These are phyloP conservation scores for Medicago ruthenica DNA, from an alignment of 306 rosid species.

Conservation along the genomic window DNA sequence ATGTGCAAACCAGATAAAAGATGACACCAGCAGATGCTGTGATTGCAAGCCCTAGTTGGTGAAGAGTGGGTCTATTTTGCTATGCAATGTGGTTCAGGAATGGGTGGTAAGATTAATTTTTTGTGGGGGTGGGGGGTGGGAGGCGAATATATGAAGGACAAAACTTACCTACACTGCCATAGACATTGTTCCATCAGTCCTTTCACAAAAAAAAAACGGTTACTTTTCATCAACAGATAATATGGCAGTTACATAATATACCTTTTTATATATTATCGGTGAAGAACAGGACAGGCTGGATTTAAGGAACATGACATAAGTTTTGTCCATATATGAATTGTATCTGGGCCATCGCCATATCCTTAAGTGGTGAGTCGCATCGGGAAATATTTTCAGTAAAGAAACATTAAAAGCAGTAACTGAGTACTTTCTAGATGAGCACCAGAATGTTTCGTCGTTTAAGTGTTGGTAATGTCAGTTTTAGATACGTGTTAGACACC, in stretches of 20 bases:
- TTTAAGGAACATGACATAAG: background rate
- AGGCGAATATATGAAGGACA: background rate
- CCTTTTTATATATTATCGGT: background rate
- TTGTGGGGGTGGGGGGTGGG: background rate
- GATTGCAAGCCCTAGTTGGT: background rate
- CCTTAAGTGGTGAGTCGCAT: background rate
- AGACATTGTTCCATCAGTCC: background rate
- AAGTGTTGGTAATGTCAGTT: background rate
- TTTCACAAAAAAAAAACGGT: background rate
- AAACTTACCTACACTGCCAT: background rate
- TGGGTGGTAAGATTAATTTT: background rate
- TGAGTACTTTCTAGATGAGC: background rate
- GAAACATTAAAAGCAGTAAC: background rate
- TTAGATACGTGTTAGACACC: background rate
- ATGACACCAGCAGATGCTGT: background rate
- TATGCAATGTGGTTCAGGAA: background rate
- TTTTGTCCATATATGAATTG: background rate
- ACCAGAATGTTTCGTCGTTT: background rate
- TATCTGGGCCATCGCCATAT: background rate
- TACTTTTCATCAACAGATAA: background rate
- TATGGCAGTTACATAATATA: background rate
- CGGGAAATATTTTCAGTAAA: background rate
- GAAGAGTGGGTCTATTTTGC: background rate
- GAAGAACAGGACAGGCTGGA: background rate
- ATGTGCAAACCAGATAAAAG: background rate